Conservation (phyloP, 257 asterid species). For the Datura wrightii region DNA sequence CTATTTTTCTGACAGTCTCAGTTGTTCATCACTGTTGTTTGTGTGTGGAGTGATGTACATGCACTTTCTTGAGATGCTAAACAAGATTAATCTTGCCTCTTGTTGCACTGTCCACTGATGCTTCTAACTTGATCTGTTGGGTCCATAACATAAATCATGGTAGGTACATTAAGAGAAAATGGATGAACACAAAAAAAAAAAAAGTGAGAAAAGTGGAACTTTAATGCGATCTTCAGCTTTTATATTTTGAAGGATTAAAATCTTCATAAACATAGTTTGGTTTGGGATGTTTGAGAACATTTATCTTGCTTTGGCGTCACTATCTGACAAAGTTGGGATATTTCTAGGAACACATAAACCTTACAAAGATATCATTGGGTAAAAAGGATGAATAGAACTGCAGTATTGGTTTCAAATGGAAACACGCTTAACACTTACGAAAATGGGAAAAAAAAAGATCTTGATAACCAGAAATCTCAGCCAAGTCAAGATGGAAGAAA, state of each 20-base stretch:
- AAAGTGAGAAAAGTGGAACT: not conserved
- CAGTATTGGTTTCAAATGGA: not conserved
- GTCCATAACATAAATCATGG: not conserved
- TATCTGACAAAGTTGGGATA: not conserved
- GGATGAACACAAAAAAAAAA: conserved; percentile 20
- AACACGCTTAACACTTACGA: no score
- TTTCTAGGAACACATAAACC: conserved; percentile 9
- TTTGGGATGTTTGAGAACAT: conserved; percentile 24
- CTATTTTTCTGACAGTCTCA: not conserved
- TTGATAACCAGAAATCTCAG: not conserved
- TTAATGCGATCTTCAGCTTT: not conserved
- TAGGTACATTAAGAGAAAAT: not conserved
- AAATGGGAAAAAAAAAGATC: no score
- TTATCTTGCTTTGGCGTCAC: not conserved
- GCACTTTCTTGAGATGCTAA: not conserved
- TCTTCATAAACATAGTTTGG: not conserved
- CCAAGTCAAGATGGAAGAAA: not conserved
- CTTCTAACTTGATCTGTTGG: not conserved
- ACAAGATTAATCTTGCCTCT: not conserved
- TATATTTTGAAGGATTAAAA: not conserved
- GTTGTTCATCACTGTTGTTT: not conserved
- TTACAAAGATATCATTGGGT: not conserved
- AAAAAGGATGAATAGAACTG: conserved; percentile 14
- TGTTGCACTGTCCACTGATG: not conserved
- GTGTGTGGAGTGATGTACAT: conserved; percentile 17